A percentile compares a stretch with the other conserved stretches of the same genome.
These are phyloP conservation scores for Pseudogymnoascus sp. DNA, from an alignment of 2,329 filamentous ascomycete species.

Conservation along the genomic window DNA sequence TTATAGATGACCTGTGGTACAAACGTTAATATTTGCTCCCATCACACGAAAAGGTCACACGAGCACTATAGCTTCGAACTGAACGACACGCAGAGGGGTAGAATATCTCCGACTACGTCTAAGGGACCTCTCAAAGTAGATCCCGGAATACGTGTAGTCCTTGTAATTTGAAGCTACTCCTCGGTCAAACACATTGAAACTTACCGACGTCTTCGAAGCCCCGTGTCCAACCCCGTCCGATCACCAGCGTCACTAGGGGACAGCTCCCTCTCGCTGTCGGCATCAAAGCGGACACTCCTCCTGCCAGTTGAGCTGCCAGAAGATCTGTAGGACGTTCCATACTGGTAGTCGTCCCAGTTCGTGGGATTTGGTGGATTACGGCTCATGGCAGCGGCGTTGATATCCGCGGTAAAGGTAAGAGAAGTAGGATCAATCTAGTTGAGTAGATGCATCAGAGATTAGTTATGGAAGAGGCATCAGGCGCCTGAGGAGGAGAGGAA, in stretches of 20 bases:
- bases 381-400: slow-evolving; percentile 4
- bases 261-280: slow-evolving; percentile 14
- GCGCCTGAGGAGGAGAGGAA: neutral
- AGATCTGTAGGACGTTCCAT: slow-evolving; percentile 25
- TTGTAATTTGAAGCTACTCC: neutral
- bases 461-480: neutral
- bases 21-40: neutral
- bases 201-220: slow-evolving; percentile 26
- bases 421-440: neutral
- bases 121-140: neutral
- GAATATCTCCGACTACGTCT: neutral
- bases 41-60: neutral
- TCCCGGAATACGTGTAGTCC: neutral
- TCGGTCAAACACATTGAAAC: neutral
- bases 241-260: slow-evolving; percentile 16
- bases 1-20: slow-evolving; percentile 49
- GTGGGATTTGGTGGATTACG: slow-evolving; percentile 20
- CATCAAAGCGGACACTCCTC: slow-evolving; percentile 26
- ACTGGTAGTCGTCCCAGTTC: slow-evolving; percentile 29
- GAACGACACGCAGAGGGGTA: neutral
- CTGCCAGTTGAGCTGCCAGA: slow-evolving; percentile 25
- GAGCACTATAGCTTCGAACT: neutral
- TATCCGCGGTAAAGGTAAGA: neutral
- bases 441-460: slow-evolving; percentile 6
- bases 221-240: slow-evolving; percentile 12